Evolutionary conservation across 805 yeast genomes (phyloP), one percentile per base, ranked within the genome.

Genomic region (Saturnispora mendoncae): DNA sequence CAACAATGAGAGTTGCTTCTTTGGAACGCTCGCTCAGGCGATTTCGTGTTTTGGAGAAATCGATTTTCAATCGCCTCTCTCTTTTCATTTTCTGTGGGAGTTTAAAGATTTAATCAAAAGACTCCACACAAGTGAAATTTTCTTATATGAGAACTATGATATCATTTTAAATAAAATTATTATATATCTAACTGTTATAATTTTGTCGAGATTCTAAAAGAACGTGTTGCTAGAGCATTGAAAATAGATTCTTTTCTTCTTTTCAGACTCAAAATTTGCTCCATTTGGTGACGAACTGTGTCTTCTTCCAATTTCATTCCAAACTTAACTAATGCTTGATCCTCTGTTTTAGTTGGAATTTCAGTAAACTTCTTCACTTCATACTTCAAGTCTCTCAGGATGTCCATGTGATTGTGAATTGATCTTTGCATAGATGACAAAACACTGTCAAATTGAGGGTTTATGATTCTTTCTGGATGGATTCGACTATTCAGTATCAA

Each of bases 1-100:
- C 65, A 8, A 60, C 64, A 19, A 57, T 45, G 42, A 60, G 44
- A 26, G 60, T 60, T 1, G 62, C 56, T 49, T 60, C 65, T 34
- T 58, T 56, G 10, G 65, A 55, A 27, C 61, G 43, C 46, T 57
- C 59, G 18, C 60, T 53, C 43, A 53, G 47, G 8, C 62, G 52
- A 33, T 45, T 53, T 38, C 59, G 43, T 13, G 60, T 53, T 33
- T 49, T 46, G 33, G 42, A 48, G 44, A 58, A 50, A 36, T 57
- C 56, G 31, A 58, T 51, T 12, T 53, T 50, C 30, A 58, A 32
- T 19, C 30, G 18, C 23, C 31, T 35, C 10, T 24, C 31, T 35
- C 29, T 18, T 25, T 21, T 35, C 38, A 35, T 32, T 20, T 23
- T 23, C 6, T 23, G 9, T 23, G 26, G 9, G 10, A 23, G 6